Conservation (phyloP, 75 land plant species). For the Picea glauca region DNA sequence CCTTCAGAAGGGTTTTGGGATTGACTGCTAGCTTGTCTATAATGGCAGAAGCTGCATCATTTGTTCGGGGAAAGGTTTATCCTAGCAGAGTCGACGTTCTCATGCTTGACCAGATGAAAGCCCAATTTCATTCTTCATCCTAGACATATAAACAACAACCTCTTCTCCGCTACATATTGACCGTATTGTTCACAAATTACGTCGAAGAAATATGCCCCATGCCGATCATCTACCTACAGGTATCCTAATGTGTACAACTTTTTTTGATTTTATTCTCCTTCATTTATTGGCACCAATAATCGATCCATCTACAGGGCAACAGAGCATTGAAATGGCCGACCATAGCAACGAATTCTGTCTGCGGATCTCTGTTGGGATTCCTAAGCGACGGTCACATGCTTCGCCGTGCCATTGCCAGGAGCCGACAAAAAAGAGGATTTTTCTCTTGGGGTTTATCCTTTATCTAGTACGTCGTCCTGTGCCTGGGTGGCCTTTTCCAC, state of each 20-base stretch:
- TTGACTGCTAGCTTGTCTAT: too few relatives aligned
- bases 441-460: background rate
- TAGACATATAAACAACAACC: too few relatives aligned
- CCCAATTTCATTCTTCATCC: conserved; percentile 13
- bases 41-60: conserved; percentile 11
- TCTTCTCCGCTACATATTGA: background rate
- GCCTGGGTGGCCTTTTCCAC: background rate
- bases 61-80: conserved; percentile 57
- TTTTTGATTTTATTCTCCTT: background rate
- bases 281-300: background rate
- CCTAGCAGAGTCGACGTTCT: conserved; percentile 79
- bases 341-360: background rate
- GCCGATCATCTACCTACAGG: background rate
- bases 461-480: background rate
- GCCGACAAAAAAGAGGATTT: background rate
- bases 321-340: background rate
- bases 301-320: background rate
- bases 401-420: background rate
- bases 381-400: background rate
- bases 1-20: too few relatives aligned
- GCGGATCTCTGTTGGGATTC: background rate
- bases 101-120: conserved; percentile 88
- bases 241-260: background rate
- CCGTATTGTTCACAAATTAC: background rate
- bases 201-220: background rate